Evolutionary conservation across 257 asterid species (phyloP).

Genomic region (Datura wrightii): DNA sequence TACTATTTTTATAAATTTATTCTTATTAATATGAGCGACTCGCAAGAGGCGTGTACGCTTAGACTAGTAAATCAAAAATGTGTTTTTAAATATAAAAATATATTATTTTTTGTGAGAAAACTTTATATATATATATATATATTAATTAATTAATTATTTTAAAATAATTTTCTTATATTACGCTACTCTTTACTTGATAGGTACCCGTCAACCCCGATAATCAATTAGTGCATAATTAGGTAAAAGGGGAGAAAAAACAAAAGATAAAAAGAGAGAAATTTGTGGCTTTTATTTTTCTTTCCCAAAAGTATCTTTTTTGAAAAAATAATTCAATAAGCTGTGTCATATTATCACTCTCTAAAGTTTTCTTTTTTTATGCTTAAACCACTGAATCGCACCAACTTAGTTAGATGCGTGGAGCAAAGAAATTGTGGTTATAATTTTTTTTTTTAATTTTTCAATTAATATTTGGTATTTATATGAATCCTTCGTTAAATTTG

Average conservation of each 20-base stretch:
- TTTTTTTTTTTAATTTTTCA: background rate
- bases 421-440: background rate
- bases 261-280: conserved; percentile 1
- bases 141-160: background rate
- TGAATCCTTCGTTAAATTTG: background rate
- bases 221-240: background rate
- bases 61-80: too few relatives aligned
- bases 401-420: background rate
- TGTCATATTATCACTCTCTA: background rate
- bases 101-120: too few relatives aligned
- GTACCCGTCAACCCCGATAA: background rate
- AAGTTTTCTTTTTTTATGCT: background rate
- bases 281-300: background rate
- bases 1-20: too few relatives aligned
- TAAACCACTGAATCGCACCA: background rate
- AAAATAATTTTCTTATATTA: background rate
- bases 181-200: background rate
- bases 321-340: conserved; percentile 15
- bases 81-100: too few relatives aligned
- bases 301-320: conserved; percentile 9
- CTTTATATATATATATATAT: too few relatives aligned
- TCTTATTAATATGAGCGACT: too few relatives aligned
- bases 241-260: background rate
- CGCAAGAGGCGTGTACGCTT: too few relatives aligned
- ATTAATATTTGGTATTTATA: background rate